Conservation (phyloP, 495 filamentous ascomycete genomes). For the Durotheca rogersii region DNA sequence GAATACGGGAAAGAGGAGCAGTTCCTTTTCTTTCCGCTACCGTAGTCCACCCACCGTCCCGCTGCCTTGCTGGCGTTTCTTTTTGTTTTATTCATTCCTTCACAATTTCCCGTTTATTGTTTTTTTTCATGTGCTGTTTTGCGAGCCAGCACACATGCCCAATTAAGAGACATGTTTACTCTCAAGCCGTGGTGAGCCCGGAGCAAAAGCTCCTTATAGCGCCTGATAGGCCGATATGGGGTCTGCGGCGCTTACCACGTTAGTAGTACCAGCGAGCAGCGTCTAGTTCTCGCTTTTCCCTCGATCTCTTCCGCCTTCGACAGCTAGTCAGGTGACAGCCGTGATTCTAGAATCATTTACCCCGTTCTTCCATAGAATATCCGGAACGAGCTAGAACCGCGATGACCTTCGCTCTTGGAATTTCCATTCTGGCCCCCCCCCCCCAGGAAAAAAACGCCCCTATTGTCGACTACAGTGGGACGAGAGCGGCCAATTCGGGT, state of each 20-base stretch:
- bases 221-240: conserved; percentile 36
- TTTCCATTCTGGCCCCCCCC: no score
- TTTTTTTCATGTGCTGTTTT: conserved; percentile 34
- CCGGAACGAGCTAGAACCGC: conserved; percentile 2
- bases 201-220: conserved; percentile 39
- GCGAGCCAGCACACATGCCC: conserved; percentile 21
- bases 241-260: conserved; percentile 39
- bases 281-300: conserved; percentile 15
- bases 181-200: conserved; percentile 33
- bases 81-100: conserved; percentile 25
- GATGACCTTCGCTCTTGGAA: not conserved
- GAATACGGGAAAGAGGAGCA: conserved; percentile 22
- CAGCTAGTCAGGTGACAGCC: conserved; percentile 19
- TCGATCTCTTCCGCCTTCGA: conserved; percentile 12
- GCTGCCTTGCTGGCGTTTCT: no score
- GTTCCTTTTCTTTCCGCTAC: conserved; percentile 30
- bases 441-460: no score
- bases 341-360: conserved; percentile 19
- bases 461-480: no score
- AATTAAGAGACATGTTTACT: conserved; percentile 32
- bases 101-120: conserved; percentile 13
- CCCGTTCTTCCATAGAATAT: conserved; percentile 15
- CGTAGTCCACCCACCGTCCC: conserved; percentile 26
- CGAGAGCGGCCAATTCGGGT: no score
- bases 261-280: conserved; percentile 23